phyloP scores from a whole-genome alignment of 768 basidiomycete species.

The Suillus fuscotomentosus region DNA sequence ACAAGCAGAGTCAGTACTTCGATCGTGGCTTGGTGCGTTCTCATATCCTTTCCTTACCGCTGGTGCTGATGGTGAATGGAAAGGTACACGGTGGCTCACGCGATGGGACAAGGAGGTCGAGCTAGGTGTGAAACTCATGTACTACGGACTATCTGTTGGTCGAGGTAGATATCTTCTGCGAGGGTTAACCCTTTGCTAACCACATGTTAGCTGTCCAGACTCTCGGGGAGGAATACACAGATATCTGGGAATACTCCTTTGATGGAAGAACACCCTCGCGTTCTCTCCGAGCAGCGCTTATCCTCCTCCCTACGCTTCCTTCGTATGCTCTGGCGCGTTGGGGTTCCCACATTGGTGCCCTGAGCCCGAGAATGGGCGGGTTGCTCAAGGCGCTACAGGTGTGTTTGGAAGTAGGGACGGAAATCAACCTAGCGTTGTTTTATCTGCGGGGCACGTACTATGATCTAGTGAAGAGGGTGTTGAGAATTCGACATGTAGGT shows the following conservation, averaged over 20 bases:
- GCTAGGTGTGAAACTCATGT: conserved; percentile 61
- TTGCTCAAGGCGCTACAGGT: conserved; percentile 41
- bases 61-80: conserved; percentile 10
- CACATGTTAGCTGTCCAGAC: conserved; percentile 64
- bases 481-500: conserved; percentile 69
- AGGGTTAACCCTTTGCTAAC: conserved; percentile 9
- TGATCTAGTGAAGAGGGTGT: conserved; percentile 61
- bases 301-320: conserved; percentile 67
- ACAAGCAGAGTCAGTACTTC: conserved; percentile 69
- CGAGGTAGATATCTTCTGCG: conserved; percentile 46
- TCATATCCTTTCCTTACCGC: neutral
- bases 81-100: conserved; percentile 78
- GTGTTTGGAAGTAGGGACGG: conserved; percentile 54
- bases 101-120: conserved; percentile 84
- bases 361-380: conserved; percentile 30
- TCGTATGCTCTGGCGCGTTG: conserved; percentile 58
- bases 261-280: conserved; percentile 42
- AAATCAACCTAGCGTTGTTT: conserved; percentile 79
- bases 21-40: conserved; percentile 72
- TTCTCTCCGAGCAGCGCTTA: conserved; percentile 46
- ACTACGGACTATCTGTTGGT: conserved; percentile 74
- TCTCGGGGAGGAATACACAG: conserved; percentile 89
- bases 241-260: conserved; percentile 71
- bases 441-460: conserved; percentile 83
- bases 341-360: conserved; percentile 37